Conservation (phyloP, 176 grass and related monocot genomes). For the Oropetium thomaeum region DNA sequence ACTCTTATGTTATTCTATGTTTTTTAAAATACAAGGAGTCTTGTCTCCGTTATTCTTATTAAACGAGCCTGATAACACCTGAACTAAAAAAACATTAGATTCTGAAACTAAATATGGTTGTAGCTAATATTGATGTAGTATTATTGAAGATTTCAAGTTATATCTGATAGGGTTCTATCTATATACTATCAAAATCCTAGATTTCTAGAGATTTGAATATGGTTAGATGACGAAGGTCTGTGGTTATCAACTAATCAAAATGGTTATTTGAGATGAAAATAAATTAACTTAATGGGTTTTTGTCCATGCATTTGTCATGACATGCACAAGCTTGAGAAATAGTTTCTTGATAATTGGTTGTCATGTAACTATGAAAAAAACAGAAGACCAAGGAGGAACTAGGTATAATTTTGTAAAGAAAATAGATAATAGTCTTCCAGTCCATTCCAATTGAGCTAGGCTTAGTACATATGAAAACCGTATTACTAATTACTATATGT, state of each 20-base stretch:
- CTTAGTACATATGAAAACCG: background rate
- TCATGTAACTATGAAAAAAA: background rate
- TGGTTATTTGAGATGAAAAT: background rate
- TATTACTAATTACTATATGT: constrained; percentile 7
- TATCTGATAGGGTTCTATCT: background rate
- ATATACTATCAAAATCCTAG: background rate
- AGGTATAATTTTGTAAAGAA: background rate
- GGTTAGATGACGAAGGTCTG: background rate
- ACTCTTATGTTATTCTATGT: background rate
- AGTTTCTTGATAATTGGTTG: background rate
- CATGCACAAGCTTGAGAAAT: background rate
- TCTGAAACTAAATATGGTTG: constrained; percentile 5
- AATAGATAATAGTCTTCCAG: background rate
- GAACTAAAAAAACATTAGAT: constrained; percentile 17
- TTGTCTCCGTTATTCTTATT: background rate
- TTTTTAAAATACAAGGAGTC: background rate
- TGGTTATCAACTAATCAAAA: background rate
- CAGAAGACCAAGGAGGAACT: background rate
- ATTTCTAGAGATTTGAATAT: background rate
- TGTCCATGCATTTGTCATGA: background rate
- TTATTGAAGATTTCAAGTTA: background rate
- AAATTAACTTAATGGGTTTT: background rate
- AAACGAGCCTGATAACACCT: background rate
- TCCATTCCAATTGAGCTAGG: background rate
- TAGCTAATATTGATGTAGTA: background rate